Evolutionary conservation across 2,329 filamentous ascomycete species (phyloP), one percentile per base, ranked within the genome.

Genomic region (Dryadomyces quercus-mongolicae): DNA sequence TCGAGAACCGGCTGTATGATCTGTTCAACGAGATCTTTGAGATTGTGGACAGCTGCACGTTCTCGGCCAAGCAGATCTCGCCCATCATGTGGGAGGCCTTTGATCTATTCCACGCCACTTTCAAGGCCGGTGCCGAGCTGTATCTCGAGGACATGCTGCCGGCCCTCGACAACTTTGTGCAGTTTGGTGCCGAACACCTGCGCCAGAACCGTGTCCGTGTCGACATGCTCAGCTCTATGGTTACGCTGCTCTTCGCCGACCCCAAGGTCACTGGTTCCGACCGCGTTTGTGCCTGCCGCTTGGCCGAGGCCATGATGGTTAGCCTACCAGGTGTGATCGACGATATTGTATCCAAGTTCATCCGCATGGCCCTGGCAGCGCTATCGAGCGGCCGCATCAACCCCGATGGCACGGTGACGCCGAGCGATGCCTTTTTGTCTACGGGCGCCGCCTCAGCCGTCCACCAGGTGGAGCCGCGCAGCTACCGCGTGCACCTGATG

Each of bases 111-210:
- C 92, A 97, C 71, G 82, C 88, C 60, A 96, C 92, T 1, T 98
- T 98, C 76, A 97, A 97, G 73, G 87, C 89, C 56, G 93, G 93
- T 44, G 93, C 92, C 40, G 92, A 98, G 73, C 81, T 97, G 48
- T 98, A 98, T 67, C 81, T 98, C 15, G 93, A 98, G 70, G 93
- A 98, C 63, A 98, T 98, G 93, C 83, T 98, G 16, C 93, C 93
- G 5, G 93, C 93, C 0, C 79, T 98, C 25, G 93, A 98, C 72
- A 98, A 98, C 74, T 97, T 95, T 67, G 89, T 98, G 53, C 87
- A 93, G 62, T 98, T 94, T 65, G 93, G 93, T 55, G 84, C 87
- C 46, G 78, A 84, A 20, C 85, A 86, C 63, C 76, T 98, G 56
- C 75, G 86, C 21, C 83, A 93, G 67, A 94, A 91, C 64, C 89